Evolutionary conservation across 2,329 filamentous ascomycete species (phyloP).

Genomic region (Leptosphaerulina australis): DNA sequence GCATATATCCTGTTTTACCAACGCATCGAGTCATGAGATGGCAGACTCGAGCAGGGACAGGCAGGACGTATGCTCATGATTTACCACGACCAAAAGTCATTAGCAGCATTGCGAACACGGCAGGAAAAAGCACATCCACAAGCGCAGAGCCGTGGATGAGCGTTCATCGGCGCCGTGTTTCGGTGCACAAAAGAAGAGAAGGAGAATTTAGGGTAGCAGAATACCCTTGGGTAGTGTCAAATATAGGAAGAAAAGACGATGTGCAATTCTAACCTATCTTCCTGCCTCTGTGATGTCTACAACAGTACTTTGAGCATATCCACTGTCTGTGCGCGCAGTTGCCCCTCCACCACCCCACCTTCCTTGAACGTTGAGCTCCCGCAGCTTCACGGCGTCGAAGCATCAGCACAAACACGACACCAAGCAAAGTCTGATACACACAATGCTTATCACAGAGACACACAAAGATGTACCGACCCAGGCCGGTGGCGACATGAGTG

Average conservation of each 20-base stretch:
- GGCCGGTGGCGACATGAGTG: slow-evolving; percentile 66
- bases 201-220: slow-evolving; percentile 10
- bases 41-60: slow-evolving; percentile 3
- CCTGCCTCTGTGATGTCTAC: neutral
- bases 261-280: slow-evolving; percentile 1
- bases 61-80: slow-evolving; percentile 14
- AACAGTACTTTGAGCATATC: neutral
- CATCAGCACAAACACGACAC: neutral
- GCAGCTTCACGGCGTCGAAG: slow-evolving; percentile 1
- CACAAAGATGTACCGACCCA: slow-evolving; percentile 65
- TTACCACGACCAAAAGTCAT: slow-evolving; percentile 18
- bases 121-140: slow-evolving; percentile 16
- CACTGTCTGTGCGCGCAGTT: neutral
- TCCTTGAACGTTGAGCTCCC: slow-evolving; percentile 3
- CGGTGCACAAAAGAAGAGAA: slow-evolving; percentile 13
- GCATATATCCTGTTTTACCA: slow-evolving; percentile 97
- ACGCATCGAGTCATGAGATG: slow-evolving; percentile 59
- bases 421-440: slow-evolving; percentile 2
- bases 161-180: slow-evolving; percentile 13
- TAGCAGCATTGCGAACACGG: slow-evolving; percentile 17
- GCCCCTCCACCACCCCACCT: slow-evolving; percentile 22
- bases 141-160: slow-evolving; percentile 21
- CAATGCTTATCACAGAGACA: slow-evolving; percentile 65
- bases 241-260: slow-evolving; percentile 11
- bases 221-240: slow-evolving; percentile 3